phyloP scores from a whole-genome alignment of 108 stramenopile species.

The Cyclotella atomus region DNA sequence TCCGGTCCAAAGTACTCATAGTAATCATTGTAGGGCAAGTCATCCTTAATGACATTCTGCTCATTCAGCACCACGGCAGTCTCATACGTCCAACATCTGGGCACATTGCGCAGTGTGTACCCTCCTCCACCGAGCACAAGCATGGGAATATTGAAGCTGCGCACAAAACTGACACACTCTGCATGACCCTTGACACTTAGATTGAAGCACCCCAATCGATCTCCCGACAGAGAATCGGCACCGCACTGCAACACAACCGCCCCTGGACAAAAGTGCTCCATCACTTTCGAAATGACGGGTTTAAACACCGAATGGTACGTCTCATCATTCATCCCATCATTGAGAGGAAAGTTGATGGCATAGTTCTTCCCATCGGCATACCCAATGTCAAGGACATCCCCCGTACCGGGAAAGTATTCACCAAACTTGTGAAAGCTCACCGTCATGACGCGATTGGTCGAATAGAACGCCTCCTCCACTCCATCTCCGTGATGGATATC shows the following conservation, averaged over 20 bases:
- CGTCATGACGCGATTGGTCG: conserved; percentile 99
- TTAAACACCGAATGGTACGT: conserved; percentile 87
- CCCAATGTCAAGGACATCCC: conserved; percentile 87
- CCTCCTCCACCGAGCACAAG: conserved; percentile 98
- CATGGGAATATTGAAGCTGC: conserved; percentile 93
- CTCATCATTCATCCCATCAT: conserved; percentile 95
- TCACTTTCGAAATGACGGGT: conserved; percentile 95
- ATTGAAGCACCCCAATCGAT: conserved; percentile 98
- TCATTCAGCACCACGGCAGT: conserved; percentile 91
- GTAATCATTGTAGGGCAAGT: conserved; percentile 98
- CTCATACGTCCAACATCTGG: conserved; percentile 99
- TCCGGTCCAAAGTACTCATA: conserved; percentile 99
- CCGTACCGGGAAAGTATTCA: conserved; percentile 97
- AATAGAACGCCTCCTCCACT: conserved; percentile 98
- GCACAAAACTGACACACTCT: conserved; percentile 92
- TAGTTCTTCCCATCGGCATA: conserved; percentile 95
- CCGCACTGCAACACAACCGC: conserved; percentile 99
- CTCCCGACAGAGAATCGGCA: conserved; percentile 96
- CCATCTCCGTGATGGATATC: conserved; percentile 99
- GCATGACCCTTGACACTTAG: conserved; percentile 95
- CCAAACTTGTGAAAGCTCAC: conserved; percentile 99
- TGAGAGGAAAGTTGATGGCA: conserved; percentile 98
- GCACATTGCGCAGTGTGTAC: conserved; percentile 99
- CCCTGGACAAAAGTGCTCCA: conserved; percentile 94
- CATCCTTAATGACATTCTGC: conserved; percentile 72